Evolutionary conservation across 2,329 filamentous ascomycete species (phyloP), one percentile per base, ranked within the genome.

Genomic region (Westerdykella aurantiaca): DNA sequence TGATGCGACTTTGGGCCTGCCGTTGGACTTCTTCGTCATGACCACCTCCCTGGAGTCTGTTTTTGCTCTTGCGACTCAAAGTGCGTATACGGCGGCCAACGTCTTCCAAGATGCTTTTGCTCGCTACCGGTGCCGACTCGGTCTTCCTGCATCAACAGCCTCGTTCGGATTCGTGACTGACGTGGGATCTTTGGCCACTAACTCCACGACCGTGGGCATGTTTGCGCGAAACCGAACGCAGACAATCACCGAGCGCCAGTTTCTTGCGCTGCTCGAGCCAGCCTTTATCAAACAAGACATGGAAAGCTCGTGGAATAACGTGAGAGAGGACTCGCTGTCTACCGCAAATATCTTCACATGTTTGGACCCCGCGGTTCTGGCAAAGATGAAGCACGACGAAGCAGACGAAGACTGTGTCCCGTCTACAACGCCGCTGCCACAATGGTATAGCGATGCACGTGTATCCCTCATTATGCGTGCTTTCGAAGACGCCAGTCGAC

Each of bases 21-120:
- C 44, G 9, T 45, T 61, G 2, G 59, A 63, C 41, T 59, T 62
- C 46, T 63, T 64, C 49, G 31, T 51, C 41, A 55, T 61, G 48
- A 43, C 47, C 9, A 53, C 41, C 10, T 56, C 57, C 9, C 40
- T 52, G 5, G 41, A 35, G 4, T 39, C 51, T 9, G 43, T 58
- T n/a, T 5, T 51, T n/a, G 56, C 41, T 3, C 12, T 47, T 14
- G 31, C 47, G 1, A 49, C 55, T 4, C 55, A 61, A 39, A 23
- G 43, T 10, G 37, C 46, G 13, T 64, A 64, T 38, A 43, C 31
- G 17, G 57, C 55, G 2, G 52, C 48, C 4, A 57, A 57, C 39
- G 47, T 29, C 29, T 61, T 54, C 44, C 52, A 52, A 33, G 52
- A 61, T 17, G 33, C 18, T 1, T 56, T 61, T 34, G 51, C 58